phyloP scores from a whole-genome alignment of 768 basidiomycete genomes.

The Mycena vitilis region DNA sequence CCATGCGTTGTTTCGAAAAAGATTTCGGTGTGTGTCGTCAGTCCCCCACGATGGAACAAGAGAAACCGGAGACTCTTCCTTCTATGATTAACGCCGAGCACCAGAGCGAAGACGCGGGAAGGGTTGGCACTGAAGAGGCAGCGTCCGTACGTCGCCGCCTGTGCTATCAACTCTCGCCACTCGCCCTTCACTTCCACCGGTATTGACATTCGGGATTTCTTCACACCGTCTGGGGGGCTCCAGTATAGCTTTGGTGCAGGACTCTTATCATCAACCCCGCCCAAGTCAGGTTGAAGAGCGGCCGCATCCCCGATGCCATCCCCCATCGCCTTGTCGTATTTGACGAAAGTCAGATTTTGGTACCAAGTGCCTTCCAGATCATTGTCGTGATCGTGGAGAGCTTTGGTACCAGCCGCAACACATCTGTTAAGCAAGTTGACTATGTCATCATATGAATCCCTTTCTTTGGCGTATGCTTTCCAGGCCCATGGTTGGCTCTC shows the following conservation, averaged over 20 bases:
- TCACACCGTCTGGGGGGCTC: neutral
- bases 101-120: slow-evolving; percentile 27
- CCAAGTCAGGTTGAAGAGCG: too few relatives aligned
- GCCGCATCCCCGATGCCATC: too few relatives aligned
- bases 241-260: neutral
- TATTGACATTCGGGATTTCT: slow-evolving; percentile 1
- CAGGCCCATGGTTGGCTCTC: too few relatives aligned
- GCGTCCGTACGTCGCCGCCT: slow-evolving; percentile 34
- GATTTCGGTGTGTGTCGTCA: slow-evolving; percentile 27
- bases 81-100: slow-evolving; percentile 26
- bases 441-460: too few relatives aligned
- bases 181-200: slow-evolving; percentile 34
- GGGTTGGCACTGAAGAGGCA: slow-evolving; percentile 22
- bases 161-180: slow-evolving; percentile 28
- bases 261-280: neutral
- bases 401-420: too few relatives aligned
- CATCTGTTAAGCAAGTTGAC: too few relatives aligned
- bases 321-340: too few relatives aligned
- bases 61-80: slow-evolving; percentile 21
- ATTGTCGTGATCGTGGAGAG: too few relatives aligned
- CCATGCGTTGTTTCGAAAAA: neutral
- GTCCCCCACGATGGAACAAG: slow-evolving; percentile 32
- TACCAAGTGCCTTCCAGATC: too few relatives aligned
- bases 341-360: too few relatives aligned
- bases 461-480: too few relatives aligned